Conservation (phyloP, 2,329 filamentous ascomycete species). For the Elsinoe necatrix region DNA sequence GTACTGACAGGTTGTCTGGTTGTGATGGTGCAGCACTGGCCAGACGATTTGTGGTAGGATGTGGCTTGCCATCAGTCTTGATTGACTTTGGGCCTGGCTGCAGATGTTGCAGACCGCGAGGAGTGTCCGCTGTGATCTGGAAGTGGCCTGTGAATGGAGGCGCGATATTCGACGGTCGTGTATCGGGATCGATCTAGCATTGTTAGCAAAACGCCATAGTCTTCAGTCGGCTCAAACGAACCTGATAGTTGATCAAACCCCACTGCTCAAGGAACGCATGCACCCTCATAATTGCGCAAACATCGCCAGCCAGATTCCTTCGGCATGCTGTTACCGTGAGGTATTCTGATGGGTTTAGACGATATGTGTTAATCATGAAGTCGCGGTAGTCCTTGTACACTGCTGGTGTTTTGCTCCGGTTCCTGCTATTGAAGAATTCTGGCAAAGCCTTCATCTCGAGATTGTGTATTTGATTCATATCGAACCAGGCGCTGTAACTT, state of each 20-base stretch:
- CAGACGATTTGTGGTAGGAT: constrained; percentile 61
- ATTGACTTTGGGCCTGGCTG: constrained; percentile 74
- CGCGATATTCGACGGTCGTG: constrained; percentile 87
- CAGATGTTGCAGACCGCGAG: constrained; percentile 87
- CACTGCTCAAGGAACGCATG: constrained; percentile 97
- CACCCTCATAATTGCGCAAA: constrained; percentile 98
- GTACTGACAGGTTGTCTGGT: constrained; percentile 84
- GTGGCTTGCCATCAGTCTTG: constrained; percentile 51
- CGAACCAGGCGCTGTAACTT: constrained; percentile 98
- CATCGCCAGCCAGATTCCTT: constrained; percentile 89
- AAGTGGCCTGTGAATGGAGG: constrained; percentile 97
- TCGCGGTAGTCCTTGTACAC: constrained; percentile 99
- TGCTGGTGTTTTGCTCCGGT: constrained; percentile 93
- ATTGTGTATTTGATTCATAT: constrained; percentile 86
- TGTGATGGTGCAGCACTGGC: constrained; percentile 63
- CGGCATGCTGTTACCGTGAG: constrained; percentile 93
- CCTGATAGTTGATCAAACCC: constrained; percentile 98
- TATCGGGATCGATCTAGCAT: constrained; percentile 82
- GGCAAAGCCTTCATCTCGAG: constrained; percentile 92
- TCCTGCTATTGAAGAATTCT: constrained; percentile 97
- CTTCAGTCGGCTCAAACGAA: constrained; percentile 31
- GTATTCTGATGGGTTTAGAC: constrained; percentile 90
- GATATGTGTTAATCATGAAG: constrained; percentile 99
- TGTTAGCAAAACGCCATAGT: constrained; percentile 25
- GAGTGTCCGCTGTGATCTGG: constrained; percentile 90